Evolutionary conservation across 176 grass and related monocot species (phyloP).

Genomic region (Stipa capillata): DNA sequence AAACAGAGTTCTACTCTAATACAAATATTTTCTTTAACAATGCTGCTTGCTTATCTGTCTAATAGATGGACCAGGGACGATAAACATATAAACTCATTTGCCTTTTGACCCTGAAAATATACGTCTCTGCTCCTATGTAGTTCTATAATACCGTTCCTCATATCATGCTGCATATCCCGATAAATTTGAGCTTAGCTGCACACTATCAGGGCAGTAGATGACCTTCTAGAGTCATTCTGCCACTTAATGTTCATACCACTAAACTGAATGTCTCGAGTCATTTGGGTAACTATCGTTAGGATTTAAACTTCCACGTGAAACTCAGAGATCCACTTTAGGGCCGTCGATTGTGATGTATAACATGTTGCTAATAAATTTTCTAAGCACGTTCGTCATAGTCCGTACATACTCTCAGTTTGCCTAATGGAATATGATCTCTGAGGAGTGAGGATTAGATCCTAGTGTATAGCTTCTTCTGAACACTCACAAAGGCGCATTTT

Average conservation of each 20-base stretch:
- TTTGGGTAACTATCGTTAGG: neutral
- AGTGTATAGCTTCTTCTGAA: constrained; percentile 16
- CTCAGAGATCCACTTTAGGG: constrained; percentile 1
- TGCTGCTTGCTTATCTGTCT: too few species aligned
- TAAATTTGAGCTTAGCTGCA: neutral
- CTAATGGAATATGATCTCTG: constrained; percentile 26
- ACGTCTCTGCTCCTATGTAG: neutral
- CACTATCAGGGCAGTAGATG: neutral
- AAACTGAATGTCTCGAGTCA: neutral
- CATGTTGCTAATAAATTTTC: neutral
- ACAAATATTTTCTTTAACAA: too few species aligned
- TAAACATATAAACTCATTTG: neutral
- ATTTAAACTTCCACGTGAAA: neutral
- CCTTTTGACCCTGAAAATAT: neutral
- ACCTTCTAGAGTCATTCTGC: too few species aligned
- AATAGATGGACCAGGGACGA: neutral
- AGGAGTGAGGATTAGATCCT: neutral
- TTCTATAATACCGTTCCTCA: neutral
- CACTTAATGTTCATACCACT: neutral
- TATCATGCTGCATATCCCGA: neutral
- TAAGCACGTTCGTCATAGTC: neutral
- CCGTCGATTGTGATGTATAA: constrained; percentile 13
- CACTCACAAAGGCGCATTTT: neutral
- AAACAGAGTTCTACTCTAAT: too few species aligned
- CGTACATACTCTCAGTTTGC: neutral